Percentiles rank a stretch among this genome's conserved stretches.
phyloP scores from a whole-genome alignment of 352 stramenopile species.

The Globisporangium viniferum region DNA sequence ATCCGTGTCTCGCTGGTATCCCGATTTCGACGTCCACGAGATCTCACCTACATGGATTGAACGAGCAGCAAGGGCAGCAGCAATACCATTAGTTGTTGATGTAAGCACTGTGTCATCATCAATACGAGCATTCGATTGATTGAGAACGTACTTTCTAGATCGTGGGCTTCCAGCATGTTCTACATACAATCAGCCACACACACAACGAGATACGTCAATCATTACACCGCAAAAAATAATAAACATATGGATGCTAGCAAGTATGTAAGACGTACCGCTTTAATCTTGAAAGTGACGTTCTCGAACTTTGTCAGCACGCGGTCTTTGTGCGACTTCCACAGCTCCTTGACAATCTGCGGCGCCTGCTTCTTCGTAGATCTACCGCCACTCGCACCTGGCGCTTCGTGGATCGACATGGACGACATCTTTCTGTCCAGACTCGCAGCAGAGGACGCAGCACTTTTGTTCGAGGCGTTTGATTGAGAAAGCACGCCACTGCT shows the following conservation, averaged over 20 bases:
- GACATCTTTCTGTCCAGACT: slow-evolving; percentile 5
- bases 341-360: slow-evolving; percentile 42
- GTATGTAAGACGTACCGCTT: slow-evolving; percentile 35
- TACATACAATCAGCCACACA: slow-evolving; percentile 9
- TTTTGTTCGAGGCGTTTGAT: not conserved
- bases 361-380: slow-evolving; percentile 2
- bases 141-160: slow-evolving; percentile 45
- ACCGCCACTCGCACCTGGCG: not conserved
- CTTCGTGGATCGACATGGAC: slow-evolving; percentile 5
- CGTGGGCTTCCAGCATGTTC: slow-evolving; percentile 73
- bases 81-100: not conserved
- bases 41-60: slow-evolving; percentile 29
- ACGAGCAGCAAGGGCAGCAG: not conserved
- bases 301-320: slow-evolving; percentile 58
- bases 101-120: not conserved
- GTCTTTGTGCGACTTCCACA: slow-evolving; percentile 72
- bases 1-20: slow-evolving; percentile 39
- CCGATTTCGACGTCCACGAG: slow-evolving; percentile 35
- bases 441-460: not conserved
- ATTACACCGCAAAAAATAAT: not conserved
- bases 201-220: not conserved
- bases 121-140: not conserved
- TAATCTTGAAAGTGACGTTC: slow-evolving; percentile 71
- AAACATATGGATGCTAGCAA: not conserved
- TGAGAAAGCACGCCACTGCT: not conserved